Conservation (phyloP, 2,329 filamentous ascomycete genomes). For the Scleromitrula shiraiana region DNA sequence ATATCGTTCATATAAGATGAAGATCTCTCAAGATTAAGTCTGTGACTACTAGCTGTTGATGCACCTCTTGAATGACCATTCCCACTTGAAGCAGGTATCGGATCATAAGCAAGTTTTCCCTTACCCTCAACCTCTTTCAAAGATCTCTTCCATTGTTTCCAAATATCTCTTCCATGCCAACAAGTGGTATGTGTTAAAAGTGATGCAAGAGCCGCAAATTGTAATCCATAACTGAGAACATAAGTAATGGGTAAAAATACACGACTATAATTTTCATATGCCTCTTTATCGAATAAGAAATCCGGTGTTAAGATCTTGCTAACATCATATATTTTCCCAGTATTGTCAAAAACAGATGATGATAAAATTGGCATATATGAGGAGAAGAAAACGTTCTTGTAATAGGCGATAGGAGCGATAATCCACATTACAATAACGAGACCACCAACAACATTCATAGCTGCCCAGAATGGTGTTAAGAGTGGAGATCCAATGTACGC, state of each 20-base stretch:
- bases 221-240: conserved; percentile 76
- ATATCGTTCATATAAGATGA: conserved; percentile 44
- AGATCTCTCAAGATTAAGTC: conserved; percentile 18
- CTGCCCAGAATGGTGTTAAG: conserved; percentile 78
- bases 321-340: conserved; percentile 71
- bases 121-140: conserved; percentile 53
- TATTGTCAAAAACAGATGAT: conserved; percentile 78
- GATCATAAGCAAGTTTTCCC: conserved; percentile 44
- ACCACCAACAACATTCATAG: conserved; percentile 75
- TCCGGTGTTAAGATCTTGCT: conserved; percentile 69
- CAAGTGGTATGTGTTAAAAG: conserved; percentile 73
- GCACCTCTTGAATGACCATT: conserved; percentile 8
- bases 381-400: conserved; percentile 69
- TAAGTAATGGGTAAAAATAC: conserved; percentile 85
- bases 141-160: conserved; percentile 65
- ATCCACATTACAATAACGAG: conserved; percentile 81
- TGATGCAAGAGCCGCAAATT: conserved; percentile 75
- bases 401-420: conserved; percentile 71
- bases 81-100: conserved; percentile 30
- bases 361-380: conserved; percentile 84
- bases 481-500: conserved; percentile 77
- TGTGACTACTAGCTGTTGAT: background rate
- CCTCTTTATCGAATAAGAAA: conserved; percentile 68
- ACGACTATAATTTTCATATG: conserved; percentile 73
- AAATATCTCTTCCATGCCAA: conserved; percentile 80